These are phyloP conservation scores for Grammothele lineata DNA, from an alignment of 768 basidiomycete species.

Conservation along the genomic window DNA sequence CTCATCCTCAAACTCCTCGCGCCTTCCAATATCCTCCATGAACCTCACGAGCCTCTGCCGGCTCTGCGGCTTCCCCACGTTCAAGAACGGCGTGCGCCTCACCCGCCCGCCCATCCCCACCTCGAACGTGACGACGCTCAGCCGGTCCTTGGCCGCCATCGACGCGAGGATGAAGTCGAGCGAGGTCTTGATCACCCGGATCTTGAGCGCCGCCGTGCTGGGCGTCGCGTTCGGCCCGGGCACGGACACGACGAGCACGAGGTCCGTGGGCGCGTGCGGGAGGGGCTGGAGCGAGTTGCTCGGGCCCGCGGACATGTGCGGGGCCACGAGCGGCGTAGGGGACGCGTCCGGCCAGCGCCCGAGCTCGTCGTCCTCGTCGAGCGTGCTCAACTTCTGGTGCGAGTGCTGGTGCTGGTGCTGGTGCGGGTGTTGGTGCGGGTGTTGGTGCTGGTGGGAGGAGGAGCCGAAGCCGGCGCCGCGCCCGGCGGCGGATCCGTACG, in stretches of 20 bases:
- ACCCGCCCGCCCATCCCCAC: slow-evolving; percentile 79
- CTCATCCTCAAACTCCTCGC: slow-evolving; percentile 50
- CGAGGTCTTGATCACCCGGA: slow-evolving; percentile 84
- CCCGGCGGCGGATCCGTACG: slow-evolving; percentile 44
- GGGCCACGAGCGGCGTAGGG: slow-evolving; percentile 53
- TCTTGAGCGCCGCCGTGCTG: slow-evolving; percentile 80
- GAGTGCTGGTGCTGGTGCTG: slow-evolving; percentile 14
- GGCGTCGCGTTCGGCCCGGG: slow-evolving; percentile 69
- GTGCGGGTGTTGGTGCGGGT: slow-evolving; percentile 45
- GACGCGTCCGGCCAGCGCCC: slow-evolving; percentile 48
- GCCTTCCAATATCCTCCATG: slow-evolving; percentile 60
- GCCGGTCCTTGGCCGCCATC: slow-evolving; percentile 70
- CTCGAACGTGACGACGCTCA: slow-evolving; percentile 92
- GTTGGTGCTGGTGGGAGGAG: slow-evolving; percentile 14
- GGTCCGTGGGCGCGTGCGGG: slow-evolving; percentile 83
- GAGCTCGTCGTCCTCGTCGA: slow-evolving; percentile 71
- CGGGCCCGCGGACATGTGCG: slow-evolving; percentile 68
- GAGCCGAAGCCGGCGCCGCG: background rate
- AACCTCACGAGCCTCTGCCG: slow-evolving; percentile 69
- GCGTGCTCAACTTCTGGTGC: slow-evolving; percentile 53
- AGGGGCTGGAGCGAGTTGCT: slow-evolving; percentile 80
- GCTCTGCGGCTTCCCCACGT: slow-evolving; percentile 63
- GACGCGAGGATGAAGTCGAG: slow-evolving; percentile 83
- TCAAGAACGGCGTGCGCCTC: slow-evolving; percentile 91
- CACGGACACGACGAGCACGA: slow-evolving; percentile 88